phyloP scores from a whole-genome alignment of 345 rosid species.

The Camelina laxa region DNA sequence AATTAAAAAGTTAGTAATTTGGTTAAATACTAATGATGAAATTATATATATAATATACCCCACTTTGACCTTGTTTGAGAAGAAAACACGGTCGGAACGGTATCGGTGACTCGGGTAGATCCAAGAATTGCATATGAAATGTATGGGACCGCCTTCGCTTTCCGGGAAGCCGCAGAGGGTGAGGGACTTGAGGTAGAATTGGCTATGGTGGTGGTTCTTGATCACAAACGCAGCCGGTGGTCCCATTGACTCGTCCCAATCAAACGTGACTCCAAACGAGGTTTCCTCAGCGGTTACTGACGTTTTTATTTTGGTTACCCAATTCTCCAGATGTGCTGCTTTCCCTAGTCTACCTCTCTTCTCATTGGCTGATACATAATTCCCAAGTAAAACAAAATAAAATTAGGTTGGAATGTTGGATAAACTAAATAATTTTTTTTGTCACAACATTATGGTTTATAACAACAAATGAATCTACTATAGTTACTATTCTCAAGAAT shows the following conservation, averaged over 20 bases:
- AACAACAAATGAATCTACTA: not conserved
- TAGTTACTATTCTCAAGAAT: not conserved
- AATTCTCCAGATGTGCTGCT: slow-evolving; percentile 65
- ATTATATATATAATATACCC: no score
- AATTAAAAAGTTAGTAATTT: no score
- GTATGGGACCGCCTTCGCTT: slow-evolving; percentile 51
- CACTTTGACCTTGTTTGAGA: slow-evolving; percentile 91
- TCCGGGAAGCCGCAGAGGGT: slow-evolving; percentile 54
- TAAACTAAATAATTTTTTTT: no score
- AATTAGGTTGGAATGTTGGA: no score
- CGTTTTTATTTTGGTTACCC: slow-evolving; percentile 55
- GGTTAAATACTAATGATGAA: not conserved
- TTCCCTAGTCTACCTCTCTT: slow-evolving; percentile 62
- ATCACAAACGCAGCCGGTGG: slow-evolving; percentile 73
- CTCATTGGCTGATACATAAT: slow-evolving; percentile 48
- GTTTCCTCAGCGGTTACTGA: slow-evolving; percentile 61
- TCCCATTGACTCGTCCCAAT: slow-evolving; percentile 73
- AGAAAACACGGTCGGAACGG: slow-evolving; percentile 78
- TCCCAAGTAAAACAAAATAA: not conserved
- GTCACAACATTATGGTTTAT: no score
- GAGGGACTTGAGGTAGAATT: slow-evolving; percentile 66
- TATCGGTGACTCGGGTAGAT: slow-evolving; percentile 76
- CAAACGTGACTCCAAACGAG: slow-evolving; percentile 55
- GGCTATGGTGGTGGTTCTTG: slow-evolving; percentile 71
- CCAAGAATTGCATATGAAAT: slow-evolving; percentile 93